phyloP scores from a whole-genome alignment of 805 yeast genomes.

The Pichia gijzeniarum region DNA sequence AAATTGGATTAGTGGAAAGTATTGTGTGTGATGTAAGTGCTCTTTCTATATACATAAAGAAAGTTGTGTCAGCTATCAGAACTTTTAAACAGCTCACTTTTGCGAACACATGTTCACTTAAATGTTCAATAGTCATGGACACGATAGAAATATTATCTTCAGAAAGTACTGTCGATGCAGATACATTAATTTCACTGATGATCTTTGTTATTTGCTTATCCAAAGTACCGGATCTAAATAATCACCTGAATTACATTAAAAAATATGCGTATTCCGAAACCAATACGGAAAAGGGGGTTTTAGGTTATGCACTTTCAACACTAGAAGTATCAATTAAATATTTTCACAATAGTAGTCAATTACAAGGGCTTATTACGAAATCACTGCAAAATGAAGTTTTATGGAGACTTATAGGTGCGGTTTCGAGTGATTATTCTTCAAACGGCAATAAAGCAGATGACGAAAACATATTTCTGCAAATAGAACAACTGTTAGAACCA shows the following conservation, averaged over 20 bases:
- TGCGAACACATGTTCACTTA: slow-evolving; percentile 41
- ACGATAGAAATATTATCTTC: slow-evolving; percentile 48
- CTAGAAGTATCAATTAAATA: slow-evolving; percentile 75
- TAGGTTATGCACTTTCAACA: slow-evolving; percentile 76
- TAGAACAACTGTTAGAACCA: slow-evolving; percentile 14
- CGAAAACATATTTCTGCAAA: slow-evolving; percentile 13
- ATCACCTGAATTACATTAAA: slow-evolving; percentile 61
- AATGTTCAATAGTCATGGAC: slow-evolving; percentile 41
- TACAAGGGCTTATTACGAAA: slow-evolving; percentile 24
- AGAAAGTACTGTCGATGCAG: slow-evolving; percentile 59
- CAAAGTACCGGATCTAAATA: slow-evolving; percentile 48
- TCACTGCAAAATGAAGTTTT: slow-evolving; percentile 46
- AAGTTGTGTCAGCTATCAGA: slow-evolving; percentile 44
- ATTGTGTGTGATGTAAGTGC: slow-evolving; percentile 4
- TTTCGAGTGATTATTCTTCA: slow-evolving; percentile 21
- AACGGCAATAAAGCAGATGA: slow-evolving; percentile 19
- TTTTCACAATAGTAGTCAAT: slow-evolving; percentile 35
- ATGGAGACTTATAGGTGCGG: slow-evolving; percentile 43
- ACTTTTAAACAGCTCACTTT: slow-evolving; percentile 43
- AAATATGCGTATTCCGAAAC: slow-evolving; percentile 40
- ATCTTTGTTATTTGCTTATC: slow-evolving; percentile 66
- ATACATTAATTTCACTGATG: slow-evolving; percentile 65
- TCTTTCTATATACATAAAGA: slow-evolving; percentile 32
- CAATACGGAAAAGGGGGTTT: slow-evolving; percentile 48
- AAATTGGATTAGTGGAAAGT: slow-evolving; percentile 39